Conservation (phyloP, 176 grass and related monocot species). For the Avena insularis region DNA sequence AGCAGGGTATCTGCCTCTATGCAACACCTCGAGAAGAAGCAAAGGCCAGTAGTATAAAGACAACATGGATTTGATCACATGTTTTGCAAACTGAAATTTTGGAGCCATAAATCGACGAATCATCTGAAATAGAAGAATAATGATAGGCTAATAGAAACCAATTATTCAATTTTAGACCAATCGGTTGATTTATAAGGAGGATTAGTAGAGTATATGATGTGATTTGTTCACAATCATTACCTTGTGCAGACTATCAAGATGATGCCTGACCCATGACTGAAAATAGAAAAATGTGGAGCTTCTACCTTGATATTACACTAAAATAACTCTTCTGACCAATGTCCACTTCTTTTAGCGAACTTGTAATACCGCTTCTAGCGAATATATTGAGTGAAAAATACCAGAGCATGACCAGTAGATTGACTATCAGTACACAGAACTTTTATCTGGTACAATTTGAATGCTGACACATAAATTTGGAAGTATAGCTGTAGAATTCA, state of each 20-base stretch:
- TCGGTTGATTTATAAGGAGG: neutral
- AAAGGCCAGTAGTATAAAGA: neutral
- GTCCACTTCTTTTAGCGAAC: neutral
- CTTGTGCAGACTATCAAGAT: neutral
- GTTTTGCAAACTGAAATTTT: neutral
- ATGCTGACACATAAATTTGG: no score
- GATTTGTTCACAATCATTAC: neutral
- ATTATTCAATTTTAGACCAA: neutral
- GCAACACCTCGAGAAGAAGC: neutral
- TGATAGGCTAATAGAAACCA: neutral
- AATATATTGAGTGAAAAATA: no score
- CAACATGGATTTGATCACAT: neutral
- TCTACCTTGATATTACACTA: neutral
- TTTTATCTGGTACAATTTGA: neutral
- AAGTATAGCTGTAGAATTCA: neutral
- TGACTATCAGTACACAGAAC: neutral
- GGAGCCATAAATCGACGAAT: neutral
- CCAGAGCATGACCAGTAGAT: no score
- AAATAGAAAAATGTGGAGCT: neutral
- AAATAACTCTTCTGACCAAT: neutral
- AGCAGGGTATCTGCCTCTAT: conserved; percentile 33
- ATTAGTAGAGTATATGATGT: neutral
- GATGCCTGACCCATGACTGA: neutral
- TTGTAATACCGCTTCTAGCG: neutral
- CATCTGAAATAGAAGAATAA: neutral